Conservation (phyloP, 371 early-diverging fungal species). For the Choanephora cucurbitarum region DNA sequence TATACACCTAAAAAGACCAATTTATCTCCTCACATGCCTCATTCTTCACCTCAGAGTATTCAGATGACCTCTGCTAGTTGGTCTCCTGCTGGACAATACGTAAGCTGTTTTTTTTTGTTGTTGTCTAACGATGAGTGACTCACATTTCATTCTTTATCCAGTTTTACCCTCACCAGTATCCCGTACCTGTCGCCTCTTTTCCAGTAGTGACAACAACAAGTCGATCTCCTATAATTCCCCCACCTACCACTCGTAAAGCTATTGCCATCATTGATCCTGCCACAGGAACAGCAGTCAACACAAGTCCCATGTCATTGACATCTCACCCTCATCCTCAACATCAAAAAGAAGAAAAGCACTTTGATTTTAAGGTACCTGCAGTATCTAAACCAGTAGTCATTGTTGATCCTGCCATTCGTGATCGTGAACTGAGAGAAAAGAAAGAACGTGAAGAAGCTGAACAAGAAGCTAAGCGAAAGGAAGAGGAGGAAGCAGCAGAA, state of each 20-base stretch:
- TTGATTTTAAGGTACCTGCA: slow-evolving; percentile 35
- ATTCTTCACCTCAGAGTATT: slow-evolving; percentile 37
- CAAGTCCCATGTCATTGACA: slow-evolving; percentile 22
- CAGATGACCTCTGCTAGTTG: slow-evolving; percentile 10
- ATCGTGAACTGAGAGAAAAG: slow-evolving; percentile 32
- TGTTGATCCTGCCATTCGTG: slow-evolving; percentile 58
- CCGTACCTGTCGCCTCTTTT: slow-evolving; percentile 17
- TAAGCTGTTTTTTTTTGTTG: slow-evolving; percentile 16
- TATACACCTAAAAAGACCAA: slow-evolving; percentile 12
- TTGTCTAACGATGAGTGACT: too few relatives aligned
- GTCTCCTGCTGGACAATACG: slow-evolving; percentile 27
- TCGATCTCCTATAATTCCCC: slow-evolving; percentile 41
- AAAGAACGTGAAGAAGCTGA: slow-evolving; percentile 53
- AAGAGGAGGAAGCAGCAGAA: slow-evolving; percentile 26
- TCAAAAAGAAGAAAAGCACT: slow-evolving; percentile 29
- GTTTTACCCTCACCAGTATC: slow-evolving; percentile 22
- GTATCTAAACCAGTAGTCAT: slow-evolving; percentile 59
- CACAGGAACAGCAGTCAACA: slow-evolving; percentile 62
- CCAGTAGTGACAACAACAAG: background rate
- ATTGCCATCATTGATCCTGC: slow-evolving; percentile 76
- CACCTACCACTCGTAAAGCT: slow-evolving; percentile 43
- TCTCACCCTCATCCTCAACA: slow-evolving; percentile 4
- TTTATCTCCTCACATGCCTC: slow-evolving; percentile 21
- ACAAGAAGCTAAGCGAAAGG: slow-evolving; percentile 36
- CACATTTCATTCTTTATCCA: background rate